These are phyloP conservation scores for Melaleuca quinquenervia DNA, from an alignment of 345 rosid species.

Conservation along the genomic window DNA sequence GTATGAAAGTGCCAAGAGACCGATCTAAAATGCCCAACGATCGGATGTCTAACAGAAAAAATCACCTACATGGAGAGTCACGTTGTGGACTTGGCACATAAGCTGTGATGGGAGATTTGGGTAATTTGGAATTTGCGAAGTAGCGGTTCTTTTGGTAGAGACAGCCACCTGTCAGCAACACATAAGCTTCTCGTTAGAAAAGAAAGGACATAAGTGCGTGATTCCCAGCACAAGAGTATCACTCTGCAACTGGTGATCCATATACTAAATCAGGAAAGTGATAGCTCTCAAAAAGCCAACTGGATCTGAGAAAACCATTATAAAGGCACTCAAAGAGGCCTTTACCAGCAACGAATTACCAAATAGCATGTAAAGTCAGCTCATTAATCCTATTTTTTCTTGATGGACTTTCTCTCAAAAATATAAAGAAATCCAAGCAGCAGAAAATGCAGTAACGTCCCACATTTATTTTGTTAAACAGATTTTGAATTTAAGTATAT, in stretches of 20 bases:
- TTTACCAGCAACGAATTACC: neutral
- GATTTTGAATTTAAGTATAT: neutral
- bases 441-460: neutral
- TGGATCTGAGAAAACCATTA: neutral
- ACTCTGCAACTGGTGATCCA: neutral
- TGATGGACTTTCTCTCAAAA: neutral
- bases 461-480: neutral
- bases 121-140: slow-evolving; percentile 87
- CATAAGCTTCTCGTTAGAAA: neutral
- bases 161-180: slow-evolving; percentile 56
- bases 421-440: neutral
- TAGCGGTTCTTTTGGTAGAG: slow-evolving; percentile 81
- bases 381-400: neutral
- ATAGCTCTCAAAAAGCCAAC: neutral
- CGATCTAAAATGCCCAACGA: neutral
- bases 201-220: neutral
- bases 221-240: neutral
- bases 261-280: neutral
- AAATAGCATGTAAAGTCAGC: neutral
- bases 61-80: slow-evolving; percentile 61
- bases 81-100: slow-evolving; percentile 96
- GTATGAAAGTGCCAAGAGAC: neutral
- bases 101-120: slow-evolving; percentile 94
- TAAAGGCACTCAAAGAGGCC: neutral
- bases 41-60: neutral